phyloP scores from a whole-genome alignment of 1,284 basidiomycete species.

The Limonomyces culmigenus region DNA sequence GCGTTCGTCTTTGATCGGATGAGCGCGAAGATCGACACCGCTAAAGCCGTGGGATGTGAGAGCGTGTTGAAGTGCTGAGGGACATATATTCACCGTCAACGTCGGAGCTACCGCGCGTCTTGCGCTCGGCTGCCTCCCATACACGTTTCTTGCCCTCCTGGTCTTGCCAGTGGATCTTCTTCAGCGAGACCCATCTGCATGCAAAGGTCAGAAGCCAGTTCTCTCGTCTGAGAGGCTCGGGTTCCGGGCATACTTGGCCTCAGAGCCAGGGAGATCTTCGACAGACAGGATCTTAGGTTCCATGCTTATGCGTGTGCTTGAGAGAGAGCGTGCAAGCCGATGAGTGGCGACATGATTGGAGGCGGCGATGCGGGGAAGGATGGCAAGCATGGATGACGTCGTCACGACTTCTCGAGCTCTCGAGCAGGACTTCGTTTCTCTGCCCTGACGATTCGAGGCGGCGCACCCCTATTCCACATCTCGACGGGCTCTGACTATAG shows the following conservation, averaged over 20 bases:
- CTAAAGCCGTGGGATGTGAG: conserved; percentile 17
- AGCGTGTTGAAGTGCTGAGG: neutral
- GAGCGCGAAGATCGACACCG: conserved; percentile 71
- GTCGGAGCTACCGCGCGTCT: conserved; percentile 53
- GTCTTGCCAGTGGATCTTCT: conserved; percentile 61
- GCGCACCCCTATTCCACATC: too few relatives aligned
- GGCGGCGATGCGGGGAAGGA: too few relatives aligned
- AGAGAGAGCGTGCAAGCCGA: neutral
- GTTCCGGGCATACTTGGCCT: neutral
- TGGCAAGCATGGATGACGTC: neutral
- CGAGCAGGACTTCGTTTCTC: too few relatives aligned
- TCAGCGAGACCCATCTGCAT: conserved; percentile 54
- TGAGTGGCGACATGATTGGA: too few relatives aligned
- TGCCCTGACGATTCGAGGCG: too few relatives aligned
- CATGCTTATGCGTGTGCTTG: neutral
- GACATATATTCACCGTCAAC: conserved; percentile 58
- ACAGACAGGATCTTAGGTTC: neutral
- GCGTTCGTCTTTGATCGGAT: conserved; percentile 53
- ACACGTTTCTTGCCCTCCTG: conserved; percentile 58
- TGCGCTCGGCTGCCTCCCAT: conserved; percentile 80
- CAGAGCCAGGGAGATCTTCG: neutral
- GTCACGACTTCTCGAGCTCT: too few relatives aligned
- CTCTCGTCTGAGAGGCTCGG: neutral
- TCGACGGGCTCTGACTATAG: too few relatives aligned
- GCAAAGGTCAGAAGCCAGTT: neutral